These are phyloP conservation scores for Citrus cavaleriei DNA, from an alignment of 345 rosid species.

Conservation along the genomic window DNA sequence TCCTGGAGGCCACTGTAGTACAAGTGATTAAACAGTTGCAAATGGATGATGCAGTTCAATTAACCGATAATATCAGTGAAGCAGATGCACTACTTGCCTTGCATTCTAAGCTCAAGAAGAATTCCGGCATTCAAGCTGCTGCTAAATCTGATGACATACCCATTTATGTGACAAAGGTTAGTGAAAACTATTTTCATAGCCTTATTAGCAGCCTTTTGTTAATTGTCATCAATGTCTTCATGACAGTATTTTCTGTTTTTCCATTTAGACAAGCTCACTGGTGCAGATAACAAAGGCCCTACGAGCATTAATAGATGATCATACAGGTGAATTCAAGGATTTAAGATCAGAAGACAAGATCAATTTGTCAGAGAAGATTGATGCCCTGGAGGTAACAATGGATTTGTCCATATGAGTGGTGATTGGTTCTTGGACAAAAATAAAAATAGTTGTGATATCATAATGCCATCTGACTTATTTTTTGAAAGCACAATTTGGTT, in stretches of 20 bases:
- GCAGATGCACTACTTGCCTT: slow-evolving; percentile 81
- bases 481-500: not conserved
- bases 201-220: not conserved
- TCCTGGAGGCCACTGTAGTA: slow-evolving; percentile 58
- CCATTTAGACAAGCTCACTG: slow-evolving; percentile 71
- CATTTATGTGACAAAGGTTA: slow-evolving; percentile 72
- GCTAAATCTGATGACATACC: slow-evolving; percentile 68
- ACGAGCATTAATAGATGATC: slow-evolving; percentile 46
- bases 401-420: not conserved
- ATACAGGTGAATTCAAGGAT: slow-evolving; percentile 43
- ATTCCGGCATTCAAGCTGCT: slow-evolving; percentile 68
- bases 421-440: not conserved
- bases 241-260: slow-evolving; percentile 7
- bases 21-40: slow-evolving; percentile 68
- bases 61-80: slow-evolving; percentile 70
- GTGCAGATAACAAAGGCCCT: slow-evolving; percentile 72
- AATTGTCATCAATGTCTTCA: not conserved
- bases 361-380: slow-evolving; percentile 56
- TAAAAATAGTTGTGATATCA: not conserved
- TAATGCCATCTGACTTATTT: not conserved
- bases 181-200: not conserved
- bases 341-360: slow-evolving; percentile 43
- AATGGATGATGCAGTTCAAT: slow-evolving; percentile 43
- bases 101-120: slow-evolving; percentile 83
- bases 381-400: slow-evolving; percentile 70